Evolutionary conservation across 331 rosid species (phyloP).

Genomic region (Acacia pycnantha): DNA sequence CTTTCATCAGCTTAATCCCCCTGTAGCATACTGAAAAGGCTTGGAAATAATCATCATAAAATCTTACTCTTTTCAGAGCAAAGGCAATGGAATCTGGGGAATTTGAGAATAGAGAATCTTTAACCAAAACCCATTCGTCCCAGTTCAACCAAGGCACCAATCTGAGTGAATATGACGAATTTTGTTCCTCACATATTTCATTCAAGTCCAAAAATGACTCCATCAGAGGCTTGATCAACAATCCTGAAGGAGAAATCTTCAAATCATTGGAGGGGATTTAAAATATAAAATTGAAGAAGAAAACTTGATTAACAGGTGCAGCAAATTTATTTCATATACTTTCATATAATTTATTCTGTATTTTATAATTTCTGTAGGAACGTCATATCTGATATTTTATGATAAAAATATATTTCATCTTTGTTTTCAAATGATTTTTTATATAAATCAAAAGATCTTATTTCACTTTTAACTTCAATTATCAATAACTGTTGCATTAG

Average conservation of each 20-base stretch:
- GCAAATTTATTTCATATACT: neutral
- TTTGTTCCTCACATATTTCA: constrained; percentile 33
- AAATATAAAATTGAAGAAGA: neutral
- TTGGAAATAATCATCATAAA: neutral
- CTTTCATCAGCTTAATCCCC: neutral
- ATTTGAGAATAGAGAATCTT: constrained; percentile 61
- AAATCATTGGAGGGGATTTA: neutral
- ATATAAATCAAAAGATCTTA: neutral
- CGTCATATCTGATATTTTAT: neutral
- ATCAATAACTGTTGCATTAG: neutral
- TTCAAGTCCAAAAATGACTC: constrained; percentile 41
- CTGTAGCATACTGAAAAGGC: neutral
- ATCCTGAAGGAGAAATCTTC: neutral
- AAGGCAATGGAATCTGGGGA: constrained; percentile 56
- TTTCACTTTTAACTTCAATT: neutral
- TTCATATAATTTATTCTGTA: neutral
- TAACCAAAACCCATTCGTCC: constrained; percentile 85
- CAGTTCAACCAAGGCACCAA: constrained; percentile 71
- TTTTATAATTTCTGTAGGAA: neutral
- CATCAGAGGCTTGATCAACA: constrained; percentile 33
- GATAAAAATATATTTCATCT: neutral
- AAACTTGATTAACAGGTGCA: neutral
- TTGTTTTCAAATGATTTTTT: neutral
- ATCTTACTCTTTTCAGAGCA: constrained; percentile 66
- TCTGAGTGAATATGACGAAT: constrained; percentile 25